phyloP scores from a whole-genome alignment of 2,329 filamentous ascomycete species.

The Lasiodiplodia sp. region DNA sequence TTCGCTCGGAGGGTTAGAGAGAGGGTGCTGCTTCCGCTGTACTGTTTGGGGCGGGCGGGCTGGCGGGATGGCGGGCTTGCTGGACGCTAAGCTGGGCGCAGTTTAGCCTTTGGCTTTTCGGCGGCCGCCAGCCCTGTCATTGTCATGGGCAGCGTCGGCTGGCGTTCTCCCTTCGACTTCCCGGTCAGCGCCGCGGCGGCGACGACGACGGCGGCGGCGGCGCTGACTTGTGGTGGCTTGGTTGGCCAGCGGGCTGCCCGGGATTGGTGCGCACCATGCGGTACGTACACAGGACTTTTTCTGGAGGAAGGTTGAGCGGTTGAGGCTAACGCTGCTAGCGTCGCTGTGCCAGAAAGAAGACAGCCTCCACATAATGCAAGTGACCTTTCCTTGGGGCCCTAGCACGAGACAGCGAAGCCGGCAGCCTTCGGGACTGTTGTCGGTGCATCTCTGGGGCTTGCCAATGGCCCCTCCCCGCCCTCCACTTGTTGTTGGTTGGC shows the following conservation, averaged over 20 bases:
- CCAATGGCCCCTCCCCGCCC: not conserved
- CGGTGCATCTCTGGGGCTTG: constrained; percentile 16
- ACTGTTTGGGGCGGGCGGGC: not conserved
- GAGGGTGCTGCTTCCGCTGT: not conserved
- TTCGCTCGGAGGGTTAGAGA: not conserved
- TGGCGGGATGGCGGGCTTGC: constrained; percentile 1
- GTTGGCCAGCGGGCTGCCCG: not conserved
- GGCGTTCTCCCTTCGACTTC: not conserved
- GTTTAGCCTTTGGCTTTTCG: not conserved
- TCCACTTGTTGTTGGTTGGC: not conserved
- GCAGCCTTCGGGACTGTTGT: constrained; percentile 12
- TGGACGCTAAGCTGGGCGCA: not conserved
- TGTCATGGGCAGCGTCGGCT: not conserved
- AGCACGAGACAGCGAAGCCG: constrained; percentile 1
- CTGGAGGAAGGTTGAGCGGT: constrained; percentile 21
- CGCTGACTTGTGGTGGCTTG: constrained; percentile 24
- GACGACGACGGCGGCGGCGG: not conserved
- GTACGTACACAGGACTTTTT: not conserved
- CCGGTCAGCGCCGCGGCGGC: not conserved
- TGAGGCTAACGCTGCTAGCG: constrained; percentile 15
- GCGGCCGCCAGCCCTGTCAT: not conserved
- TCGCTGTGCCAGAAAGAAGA: not conserved
- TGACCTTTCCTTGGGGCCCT: not conserved
- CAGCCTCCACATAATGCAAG: not conserved
- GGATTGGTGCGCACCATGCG: not conserved